These are phyloP conservation scores for Alloteropsis angusta DNA, from an alignment of 202 grass and related monocot species.

Conservation along the genomic window DNA sequence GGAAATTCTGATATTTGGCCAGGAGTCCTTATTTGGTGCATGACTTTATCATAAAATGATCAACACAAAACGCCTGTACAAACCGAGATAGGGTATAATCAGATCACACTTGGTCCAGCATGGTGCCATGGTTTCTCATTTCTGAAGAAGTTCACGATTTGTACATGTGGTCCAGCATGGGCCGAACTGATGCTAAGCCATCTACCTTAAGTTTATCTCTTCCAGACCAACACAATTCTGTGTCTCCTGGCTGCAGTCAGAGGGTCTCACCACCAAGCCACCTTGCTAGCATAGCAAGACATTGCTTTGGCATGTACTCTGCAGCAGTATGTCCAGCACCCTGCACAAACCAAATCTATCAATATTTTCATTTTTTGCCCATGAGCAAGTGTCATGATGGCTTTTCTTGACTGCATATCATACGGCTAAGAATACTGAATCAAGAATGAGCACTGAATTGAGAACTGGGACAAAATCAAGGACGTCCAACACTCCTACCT, in stretches of 20 bases:
- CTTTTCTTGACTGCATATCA: not conserved
- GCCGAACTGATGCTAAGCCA: too few species aligned
- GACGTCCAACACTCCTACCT: not conserved
- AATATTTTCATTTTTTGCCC: not conserved
- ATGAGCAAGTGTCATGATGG: not conserved
- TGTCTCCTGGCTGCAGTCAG: not conserved
- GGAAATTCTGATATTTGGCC: too few species aligned
- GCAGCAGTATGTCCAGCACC: conserved; percentile 15
- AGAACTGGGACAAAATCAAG: not conserved
- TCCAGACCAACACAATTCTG: too few species aligned
- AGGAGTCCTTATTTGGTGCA: too few species aligned
- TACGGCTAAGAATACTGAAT: not conserved
- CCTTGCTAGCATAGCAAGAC: not conserved
- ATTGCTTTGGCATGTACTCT: conserved; percentile 12
- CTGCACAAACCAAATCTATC: not conserved
- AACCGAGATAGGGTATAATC: too few species aligned
- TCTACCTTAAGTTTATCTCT: too few species aligned
- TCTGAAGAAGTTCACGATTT: too few species aligned
- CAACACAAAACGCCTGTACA: too few species aligned
- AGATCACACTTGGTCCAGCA: too few species aligned
- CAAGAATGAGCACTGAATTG: not conserved
- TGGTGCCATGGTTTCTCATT: too few species aligned
- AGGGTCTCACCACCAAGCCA: not conserved
- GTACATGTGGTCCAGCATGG: too few species aligned
- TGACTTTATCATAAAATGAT: too few species aligned